phyloP scores from a whole-genome alignment of 495 filamentous ascomycete species.

The Tetracladium marchalianum region DNA sequence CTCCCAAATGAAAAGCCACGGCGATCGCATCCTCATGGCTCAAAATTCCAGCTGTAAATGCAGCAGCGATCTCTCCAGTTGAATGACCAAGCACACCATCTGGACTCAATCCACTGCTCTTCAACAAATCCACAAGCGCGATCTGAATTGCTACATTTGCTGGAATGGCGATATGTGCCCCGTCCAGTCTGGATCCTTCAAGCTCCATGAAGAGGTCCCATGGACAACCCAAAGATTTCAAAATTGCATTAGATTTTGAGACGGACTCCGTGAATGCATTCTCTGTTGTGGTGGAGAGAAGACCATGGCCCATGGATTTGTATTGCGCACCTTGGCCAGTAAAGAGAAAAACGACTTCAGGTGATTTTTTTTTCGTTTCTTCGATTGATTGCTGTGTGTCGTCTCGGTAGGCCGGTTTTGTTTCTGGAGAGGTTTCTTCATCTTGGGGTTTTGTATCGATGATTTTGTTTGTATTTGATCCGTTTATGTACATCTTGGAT shows the following conservation, averaged over 20 bases:
- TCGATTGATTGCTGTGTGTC: no score
- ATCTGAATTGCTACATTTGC: constrained; percentile 48
- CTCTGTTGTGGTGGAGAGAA: constrained; percentile 30
- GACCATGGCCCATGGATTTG: constrained; percentile 46
- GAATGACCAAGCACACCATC: constrained; percentile 51
- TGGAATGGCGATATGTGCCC: constrained; percentile 43
- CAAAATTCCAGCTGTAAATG: constrained; percentile 38
- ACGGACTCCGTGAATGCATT: constrained; percentile 24
- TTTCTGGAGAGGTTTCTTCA: no score
- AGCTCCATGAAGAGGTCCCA: constrained; percentile 32
- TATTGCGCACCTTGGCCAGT: constrained; percentile 29
- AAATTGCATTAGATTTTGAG: not conserved
- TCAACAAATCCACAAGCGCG: constrained; percentile 40
- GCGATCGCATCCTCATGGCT: constrained; percentile 41
- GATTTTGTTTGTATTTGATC: no score
- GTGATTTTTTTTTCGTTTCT: no score
- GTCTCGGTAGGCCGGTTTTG: no score
- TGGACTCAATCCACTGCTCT: constrained; percentile 41
- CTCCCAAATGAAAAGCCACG: constrained; percentile 31
- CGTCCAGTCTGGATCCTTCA: constrained; percentile 22
- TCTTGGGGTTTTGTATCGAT: no score
- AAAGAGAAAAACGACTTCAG: constrained; percentile 1
- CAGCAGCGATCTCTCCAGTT: constrained; percentile 51
- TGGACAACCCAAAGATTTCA: constrained; percentile 27
- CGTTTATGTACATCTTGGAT: no score